Evolutionary conservation across 2,329 filamentous ascomycete species (phyloP), one percentile per base, ranked within the genome.

Genomic region (Cyphellophora attinorum): DNA sequence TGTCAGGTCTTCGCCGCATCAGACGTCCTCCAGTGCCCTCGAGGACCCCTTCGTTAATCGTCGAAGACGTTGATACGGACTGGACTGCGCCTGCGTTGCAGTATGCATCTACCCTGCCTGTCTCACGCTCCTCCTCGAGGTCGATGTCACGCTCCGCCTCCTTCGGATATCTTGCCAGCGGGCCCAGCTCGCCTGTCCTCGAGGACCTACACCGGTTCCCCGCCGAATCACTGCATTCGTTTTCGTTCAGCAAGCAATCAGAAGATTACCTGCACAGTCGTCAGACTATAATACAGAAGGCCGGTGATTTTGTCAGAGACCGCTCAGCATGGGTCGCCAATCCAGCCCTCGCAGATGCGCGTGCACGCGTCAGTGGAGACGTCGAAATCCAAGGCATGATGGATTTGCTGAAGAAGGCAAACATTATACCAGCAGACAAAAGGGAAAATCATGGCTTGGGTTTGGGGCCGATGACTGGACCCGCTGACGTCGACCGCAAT

Each of bases 291-390:
- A 59, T 98, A 51, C 94, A 93, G 61, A 75, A 89, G 39, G 93
- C 88, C 6, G 80, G 95, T 53, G 91, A 96, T 58, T 95, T 96
- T 54, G 93, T 98, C 82, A 82, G 84, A 53, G 86, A 95, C 55
- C 83, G 84, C 45, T 74, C 93, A 60, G 83, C 83, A 44, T 89
- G 85, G 80, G 75, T 81, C 19, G 72, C 79, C 19, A 76, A 74
- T 34, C 76, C 82, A 11, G 84, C 76, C 8, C 76, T 94, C 47
- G 79, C 80, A 29, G 85, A 78, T 53, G 86, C 85, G 11, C 85
- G 94, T 58, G 85, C 88, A 34, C 79, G 83, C 51, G 69, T 82
- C 34, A 78, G 74, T 42, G 88, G 86, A 14, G 88, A 96, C 58
- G 65, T 84, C 33, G 89, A 95, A 49, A 74, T 86, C 31, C 85